Percentiles rank a stretch among this genome's conserved stretches.
Evolutionary conservation across 352 stramenopile species (phyloP).

Genomic region (Phytophthora meadii): DNA sequence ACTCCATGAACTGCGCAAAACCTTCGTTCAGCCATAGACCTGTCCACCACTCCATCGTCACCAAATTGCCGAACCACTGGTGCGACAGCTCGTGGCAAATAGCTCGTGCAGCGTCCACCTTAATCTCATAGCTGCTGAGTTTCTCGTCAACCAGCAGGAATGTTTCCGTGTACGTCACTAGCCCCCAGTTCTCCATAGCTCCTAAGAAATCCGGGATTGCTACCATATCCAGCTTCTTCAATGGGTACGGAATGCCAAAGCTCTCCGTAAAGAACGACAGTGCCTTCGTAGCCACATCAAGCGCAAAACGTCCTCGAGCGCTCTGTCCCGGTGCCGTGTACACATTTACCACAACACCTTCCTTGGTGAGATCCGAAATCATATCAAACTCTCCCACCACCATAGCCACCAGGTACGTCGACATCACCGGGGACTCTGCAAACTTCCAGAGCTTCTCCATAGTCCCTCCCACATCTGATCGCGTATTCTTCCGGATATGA

Average conservation of each 20-base stretch:
- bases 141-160: conserved; percentile 86
- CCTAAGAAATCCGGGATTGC: conserved; percentile 95
- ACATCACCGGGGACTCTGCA: conserved; percentile 96
- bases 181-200: conserved; percentile 96
- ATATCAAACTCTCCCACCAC: conserved; percentile 97
- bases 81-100: conserved; percentile 98
- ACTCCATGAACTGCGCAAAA: conserved; percentile 97
- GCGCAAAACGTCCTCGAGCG: conserved; percentile 90
- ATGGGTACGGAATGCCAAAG: conserved; percentile 93
- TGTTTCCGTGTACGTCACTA: conserved; percentile 97
- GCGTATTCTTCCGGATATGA: conserved; percentile 54
- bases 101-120: conserved; percentile 89
- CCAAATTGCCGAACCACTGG: conserved; percentile 97
- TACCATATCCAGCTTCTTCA: conserved; percentile 99
- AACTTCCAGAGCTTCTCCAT: conserved; percentile 87
- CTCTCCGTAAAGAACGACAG: conserved; percentile 76
- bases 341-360: conserved; percentile 94
- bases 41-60: conserved; percentile 98
- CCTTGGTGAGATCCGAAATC: conserved; percentile 87
- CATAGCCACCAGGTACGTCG: conserved; percentile 97
- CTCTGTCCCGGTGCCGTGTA: conserved; percentile 95
- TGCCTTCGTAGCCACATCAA: conserved; percentile 71
- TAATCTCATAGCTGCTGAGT: conserved; percentile 64
- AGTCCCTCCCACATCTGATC: conserved; percentile 34
- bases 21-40: conserved; percentile 98